phyloP scores from a whole-genome alignment of 495 filamentous ascomycete species.

The Staphylotrichum longicolle region DNA sequence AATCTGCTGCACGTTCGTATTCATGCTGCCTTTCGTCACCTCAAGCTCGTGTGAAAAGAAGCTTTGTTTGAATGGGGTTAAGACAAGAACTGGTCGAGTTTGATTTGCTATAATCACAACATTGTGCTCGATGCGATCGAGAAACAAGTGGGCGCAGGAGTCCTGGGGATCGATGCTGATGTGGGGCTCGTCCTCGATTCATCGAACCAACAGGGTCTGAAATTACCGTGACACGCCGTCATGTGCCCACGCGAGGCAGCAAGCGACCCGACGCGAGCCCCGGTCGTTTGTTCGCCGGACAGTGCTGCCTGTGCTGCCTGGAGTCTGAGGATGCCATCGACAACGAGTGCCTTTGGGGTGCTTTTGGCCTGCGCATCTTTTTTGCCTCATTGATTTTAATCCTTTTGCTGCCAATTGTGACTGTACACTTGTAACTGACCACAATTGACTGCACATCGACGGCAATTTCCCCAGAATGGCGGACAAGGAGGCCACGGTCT shows the following conservation, averaged over 20 bases:
- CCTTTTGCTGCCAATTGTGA: background rate
- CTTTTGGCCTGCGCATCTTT: background rate
- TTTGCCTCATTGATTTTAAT: background rate
- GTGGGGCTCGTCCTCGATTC: background rate
- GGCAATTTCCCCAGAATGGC: slow-evolving; percentile 60
- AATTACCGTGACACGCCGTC: slow-evolving; percentile 28
- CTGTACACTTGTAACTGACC: background rate
- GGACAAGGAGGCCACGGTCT: slow-evolving; percentile 90
- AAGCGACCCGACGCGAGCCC: slow-evolving; percentile 8
- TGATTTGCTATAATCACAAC: too few relatives aligned
- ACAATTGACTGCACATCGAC: too few relatives aligned
- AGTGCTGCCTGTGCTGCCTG: slow-evolving; percentile 28
- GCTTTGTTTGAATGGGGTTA: too few relatives aligned
- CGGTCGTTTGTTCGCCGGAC: slow-evolving; percentile 14
- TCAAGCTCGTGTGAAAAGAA: too few relatives aligned
- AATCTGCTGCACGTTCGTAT: too few relatives aligned
- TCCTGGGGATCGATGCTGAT: background rate
- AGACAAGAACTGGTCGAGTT: too few relatives aligned
- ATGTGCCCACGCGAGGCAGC: slow-evolving; percentile 33
- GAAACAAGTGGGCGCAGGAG: too few relatives aligned
- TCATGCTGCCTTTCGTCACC: too few relatives aligned
- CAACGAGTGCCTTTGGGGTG: background rate
- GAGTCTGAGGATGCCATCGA: slow-evolving; percentile 11
- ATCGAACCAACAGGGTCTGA: background rate
- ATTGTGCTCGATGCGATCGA: too few relatives aligned